Conservation (phyloP, 306 rosid species). For the Malus sieversii region DNA sequence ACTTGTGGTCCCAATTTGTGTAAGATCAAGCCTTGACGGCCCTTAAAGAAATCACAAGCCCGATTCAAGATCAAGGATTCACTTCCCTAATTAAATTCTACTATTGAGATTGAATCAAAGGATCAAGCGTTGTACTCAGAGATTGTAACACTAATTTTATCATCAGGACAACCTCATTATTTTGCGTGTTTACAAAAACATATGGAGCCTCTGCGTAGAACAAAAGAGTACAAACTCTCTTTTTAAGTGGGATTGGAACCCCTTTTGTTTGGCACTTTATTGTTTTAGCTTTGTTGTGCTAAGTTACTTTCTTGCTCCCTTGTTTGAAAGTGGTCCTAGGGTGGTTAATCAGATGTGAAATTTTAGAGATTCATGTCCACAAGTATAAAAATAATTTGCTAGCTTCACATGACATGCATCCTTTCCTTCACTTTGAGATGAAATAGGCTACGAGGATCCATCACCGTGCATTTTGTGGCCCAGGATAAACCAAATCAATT, state of each 20-base stretch:
- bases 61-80: too few relatives aligned
- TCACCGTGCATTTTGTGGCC: background rate
- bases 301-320: background rate
- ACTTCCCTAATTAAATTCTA: too few relatives aligned
- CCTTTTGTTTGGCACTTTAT: background rate
- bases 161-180: too few relatives aligned
- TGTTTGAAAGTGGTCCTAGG: background rate
- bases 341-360: background rate
- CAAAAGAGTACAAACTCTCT: background rate
- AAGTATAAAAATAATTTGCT: background rate
- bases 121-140: too few relatives aligned
- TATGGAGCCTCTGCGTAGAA: background rate
- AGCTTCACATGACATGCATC: background rate
- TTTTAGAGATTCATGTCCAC: slow-evolving; percentile 1
- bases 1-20: too few relatives aligned
- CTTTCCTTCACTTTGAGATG: background rate
- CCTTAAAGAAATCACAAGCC: too few relatives aligned
- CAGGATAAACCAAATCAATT: background rate
- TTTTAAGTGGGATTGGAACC: background rate
- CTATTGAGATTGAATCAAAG: too few relatives aligned
- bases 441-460: background rate
- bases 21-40: too few relatives aligned
- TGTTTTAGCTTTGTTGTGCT: background rate
- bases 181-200: too few relatives aligned
- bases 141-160: too few relatives aligned